These are phyloP conservation scores for Diaporthe amygdali DNA, from an alignment of 2,329 filamentous ascomycete species.

Conservation along the genomic window DNA sequence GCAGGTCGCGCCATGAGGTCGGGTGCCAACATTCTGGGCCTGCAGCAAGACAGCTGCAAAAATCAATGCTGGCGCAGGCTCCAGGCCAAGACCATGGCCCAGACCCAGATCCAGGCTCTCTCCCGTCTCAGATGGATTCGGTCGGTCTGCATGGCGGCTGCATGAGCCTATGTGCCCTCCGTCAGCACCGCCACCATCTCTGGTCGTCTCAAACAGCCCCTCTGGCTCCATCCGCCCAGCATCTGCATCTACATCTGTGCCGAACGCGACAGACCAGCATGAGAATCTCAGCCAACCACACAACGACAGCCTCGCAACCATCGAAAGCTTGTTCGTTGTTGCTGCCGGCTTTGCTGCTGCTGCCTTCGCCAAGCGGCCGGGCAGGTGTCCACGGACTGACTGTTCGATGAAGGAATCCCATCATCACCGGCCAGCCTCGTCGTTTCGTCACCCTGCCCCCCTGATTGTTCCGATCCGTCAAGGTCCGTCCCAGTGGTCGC, in stretches of 20 bases:
- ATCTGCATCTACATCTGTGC: neutral
- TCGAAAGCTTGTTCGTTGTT: neutral
- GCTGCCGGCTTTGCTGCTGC: neutral
- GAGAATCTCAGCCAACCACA: neutral
- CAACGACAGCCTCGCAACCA: neutral
- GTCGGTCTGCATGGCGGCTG: slow-evolving; percentile 1
- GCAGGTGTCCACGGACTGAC: neutral
- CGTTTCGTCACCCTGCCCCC: slow-evolving; percentile 8
- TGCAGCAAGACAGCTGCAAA: slow-evolving; percentile 10
- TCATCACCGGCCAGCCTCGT: neutral
- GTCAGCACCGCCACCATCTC: neutral
- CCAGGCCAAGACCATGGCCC: neutral
- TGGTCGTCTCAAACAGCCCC: neutral
- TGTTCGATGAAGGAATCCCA: neutral
- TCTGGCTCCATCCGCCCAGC: neutral
- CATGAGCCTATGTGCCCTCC: neutral
- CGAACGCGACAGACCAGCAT: neutral
- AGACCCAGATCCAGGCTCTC: neutral
- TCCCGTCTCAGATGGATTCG: slow-evolving; percentile 2
- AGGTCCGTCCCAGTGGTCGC: slow-evolving; percentile 18
- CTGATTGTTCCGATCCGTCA: neutral
- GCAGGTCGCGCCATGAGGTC: slow-evolving; percentile 2
- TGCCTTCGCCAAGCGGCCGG: neutral
- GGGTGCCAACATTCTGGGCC: neutral
- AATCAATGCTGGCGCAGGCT: neutral